A percentile compares a stretch with the other conserved stretches of the same genome.
Evolutionary conservation across 2,329 filamentous ascomycete genomes (phyloP).

Genomic region (Diaporthe helianthi): DNA sequence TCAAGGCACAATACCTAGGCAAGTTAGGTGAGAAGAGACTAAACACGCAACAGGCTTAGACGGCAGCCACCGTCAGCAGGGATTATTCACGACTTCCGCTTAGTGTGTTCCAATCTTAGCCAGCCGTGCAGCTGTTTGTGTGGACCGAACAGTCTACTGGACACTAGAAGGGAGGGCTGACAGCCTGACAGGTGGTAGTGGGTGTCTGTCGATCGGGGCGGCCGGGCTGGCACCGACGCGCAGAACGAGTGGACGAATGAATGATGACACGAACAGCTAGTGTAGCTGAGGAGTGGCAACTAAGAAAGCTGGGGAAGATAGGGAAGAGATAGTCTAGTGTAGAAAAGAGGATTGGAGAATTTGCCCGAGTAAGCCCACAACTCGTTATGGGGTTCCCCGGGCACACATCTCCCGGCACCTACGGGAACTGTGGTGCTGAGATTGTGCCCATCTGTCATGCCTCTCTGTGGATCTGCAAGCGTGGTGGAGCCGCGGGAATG

Average conservation of each 20-base stretch:
- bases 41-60: neutral
- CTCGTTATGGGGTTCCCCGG: neutral
- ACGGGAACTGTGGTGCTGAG: neutral
- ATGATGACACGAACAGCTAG: conserved; percentile 12
- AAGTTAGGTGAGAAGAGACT: neutral
- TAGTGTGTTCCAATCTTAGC: conserved; percentile 26
- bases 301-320: too few species aligned
- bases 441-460: too few species aligned
- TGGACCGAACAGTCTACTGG: too few species aligned
- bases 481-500: conserved; percentile 19
- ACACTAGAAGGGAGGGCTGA: too few species aligned
- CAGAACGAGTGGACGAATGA: neutral
- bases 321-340: neutral
- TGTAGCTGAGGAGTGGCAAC: neutral
- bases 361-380: conserved; percentile 7
- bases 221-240: conserved; percentile 13
- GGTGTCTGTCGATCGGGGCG: conserved; percentile 2
- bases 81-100: neutral
- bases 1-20: neutral
- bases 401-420: neutral
- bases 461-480: conserved; percentile 6
- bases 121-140: neutral
- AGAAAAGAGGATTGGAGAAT: neutral
- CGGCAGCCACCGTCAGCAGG: conserved; percentile 20
- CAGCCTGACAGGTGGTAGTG: too few species aligned